Evolutionary conservation across 164 flowering plant species (phyloP), one percentile per base, ranked within the genome.

Genomic region (Houttuynia cordata): DNA sequence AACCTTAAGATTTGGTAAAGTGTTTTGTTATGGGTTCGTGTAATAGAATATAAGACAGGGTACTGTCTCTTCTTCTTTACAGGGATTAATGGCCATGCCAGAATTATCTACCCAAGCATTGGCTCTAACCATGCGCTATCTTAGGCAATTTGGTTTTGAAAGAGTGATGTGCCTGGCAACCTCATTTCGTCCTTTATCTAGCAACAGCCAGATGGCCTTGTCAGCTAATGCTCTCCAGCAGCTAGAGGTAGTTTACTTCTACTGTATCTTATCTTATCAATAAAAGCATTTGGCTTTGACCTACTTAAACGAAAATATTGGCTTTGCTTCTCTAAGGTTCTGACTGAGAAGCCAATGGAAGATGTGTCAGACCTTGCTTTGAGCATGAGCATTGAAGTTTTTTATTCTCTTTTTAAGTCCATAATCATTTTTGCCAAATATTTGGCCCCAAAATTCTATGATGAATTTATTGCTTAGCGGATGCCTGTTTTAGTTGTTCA

Each of bases 201-300:
- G 84, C 74, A 83, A 75, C 57, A 63, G 50, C 58, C 92, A 90
- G 81, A 90, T 93, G 91, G 75, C 71, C 49, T 78, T 93, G 20
- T 93, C 97, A 12, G 89, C 88, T n/a, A 93, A 93, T 74, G 70
- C 90, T 18, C 83, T 93, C 70, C 91, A 84, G 68, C 98, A 90
- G 58, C 71, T 93, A 55, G 97, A 93, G 96, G 98, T 87, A 57
- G 49, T 14, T 10, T 56, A 40, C 6, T 14, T 42, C 8, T 10
- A 42, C 7, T 42, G 17, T 42, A 14, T 42, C 49, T 14, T 10
- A n/a, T n/a, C n/a, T n/a, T n/a, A n/a, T n/a, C n/a, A 40, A 40
- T 40, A 40, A 6, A 40, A 10, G 10, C 42, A 40, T 40, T 40
- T 40, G n/a, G n/a, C 42, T 40, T 40, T 40, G 42, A 40, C 42